A percentile compares a stretch with the other conserved stretches of the same genome.
These are phyloP conservation scores for Phytopythium chamaehyphon DNA, from an alignment of 352 stramenopile species.

Conservation along the genomic window DNA sequence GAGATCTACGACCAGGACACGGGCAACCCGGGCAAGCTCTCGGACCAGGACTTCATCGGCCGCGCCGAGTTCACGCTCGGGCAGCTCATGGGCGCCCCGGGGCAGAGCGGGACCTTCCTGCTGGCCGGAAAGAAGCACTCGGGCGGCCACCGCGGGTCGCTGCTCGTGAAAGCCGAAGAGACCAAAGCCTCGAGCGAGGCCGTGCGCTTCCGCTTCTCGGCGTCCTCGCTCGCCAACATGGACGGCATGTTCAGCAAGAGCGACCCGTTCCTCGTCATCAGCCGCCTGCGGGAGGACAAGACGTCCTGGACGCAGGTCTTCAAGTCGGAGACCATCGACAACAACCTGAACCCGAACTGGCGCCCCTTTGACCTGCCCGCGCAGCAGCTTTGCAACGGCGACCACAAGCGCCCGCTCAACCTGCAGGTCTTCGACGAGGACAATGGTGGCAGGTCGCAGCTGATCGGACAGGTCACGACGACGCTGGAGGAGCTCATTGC, in stretches of 20 bases:
- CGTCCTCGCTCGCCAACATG: slow-evolving; percentile 49
- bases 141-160: slow-evolving; percentile 38
- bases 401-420: slow-evolving; percentile 56
- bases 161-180: slow-evolving; percentile 61
- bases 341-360: slow-evolving; percentile 76
- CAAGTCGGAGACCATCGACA: slow-evolving; percentile 64
- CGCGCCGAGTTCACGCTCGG: slow-evolving; percentile 69
- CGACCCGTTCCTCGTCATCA: slow-evolving; percentile 60
- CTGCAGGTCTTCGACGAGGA: slow-evolving; percentile 87
- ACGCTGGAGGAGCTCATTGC: slow-evolving; percentile 57
- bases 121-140: slow-evolving; percentile 38
- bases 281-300: slow-evolving; percentile 47
- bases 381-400: slow-evolving; percentile 75
- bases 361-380: slow-evolving; percentile 43
- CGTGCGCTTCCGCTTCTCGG: slow-evolving; percentile 44
- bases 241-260: slow-evolving; percentile 64
- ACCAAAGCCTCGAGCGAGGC: slow-evolving; percentile 42
- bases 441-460: slow-evolving; percentile 45
- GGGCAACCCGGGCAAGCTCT: slow-evolving; percentile 41
- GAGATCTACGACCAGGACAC: slow-evolving; percentile 87
- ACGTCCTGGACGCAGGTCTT: slow-evolving; percentile 51
- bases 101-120: slow-evolving; percentile 55
- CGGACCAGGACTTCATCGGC: slow-evolving; percentile 76
- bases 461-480: slow-evolving; percentile 67
- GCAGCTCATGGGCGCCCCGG: slow-evolving; percentile 71